Evolutionary conservation across 805 yeast genomes (phyloP).

Genomic region (Millerozyma acaciae): DNA sequence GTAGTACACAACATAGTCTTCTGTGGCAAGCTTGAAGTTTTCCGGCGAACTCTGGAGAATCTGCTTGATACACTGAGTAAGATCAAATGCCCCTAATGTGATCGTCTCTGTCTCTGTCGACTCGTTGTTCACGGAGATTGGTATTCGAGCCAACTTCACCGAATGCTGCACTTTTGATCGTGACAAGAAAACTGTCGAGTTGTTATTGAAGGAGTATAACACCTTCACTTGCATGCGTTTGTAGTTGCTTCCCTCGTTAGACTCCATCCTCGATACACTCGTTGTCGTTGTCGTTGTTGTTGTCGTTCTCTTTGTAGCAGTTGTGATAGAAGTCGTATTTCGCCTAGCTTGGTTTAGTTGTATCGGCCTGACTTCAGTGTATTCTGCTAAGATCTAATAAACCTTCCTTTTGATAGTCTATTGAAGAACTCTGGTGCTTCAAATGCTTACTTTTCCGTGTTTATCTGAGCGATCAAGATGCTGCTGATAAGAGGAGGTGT

Average conservation of each 20-base stretch:
- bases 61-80: conserved; percentile 36
- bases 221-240: conserved; percentile 44
- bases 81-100: conserved; percentile 41
- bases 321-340: too few relatives aligned
- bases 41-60: conserved; percentile 38
- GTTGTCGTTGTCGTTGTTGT: neutral
- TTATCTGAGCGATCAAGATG: too few relatives aligned
- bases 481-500: too few relatives aligned
- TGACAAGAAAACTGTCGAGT: conserved; percentile 39
- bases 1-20: conserved; percentile 44
- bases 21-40: conserved; percentile 34
- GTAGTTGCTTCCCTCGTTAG: conserved; percentile 14
- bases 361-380: too few relatives aligned
- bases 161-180: conserved; percentile 31
- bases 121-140: conserved; percentile 14
- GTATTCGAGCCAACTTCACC: conserved; percentile 37
- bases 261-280: conserved; percentile 2
- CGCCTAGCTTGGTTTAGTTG: too few relatives aligned
- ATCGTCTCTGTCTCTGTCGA: conserved; percentile 24
- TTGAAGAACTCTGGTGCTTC: too few relatives aligned
- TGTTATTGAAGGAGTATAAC: conserved; percentile 42
- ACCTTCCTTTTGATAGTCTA: too few relatives aligned
- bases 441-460: too few relatives aligned
- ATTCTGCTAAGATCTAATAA: too few relatives aligned
- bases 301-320: conserved; percentile 4